These are phyloP conservation scores for Pleurotus salmoneostramineus DNA, from an alignment of 768 basidiomycete genomes.

Conservation along the genomic window DNA sequence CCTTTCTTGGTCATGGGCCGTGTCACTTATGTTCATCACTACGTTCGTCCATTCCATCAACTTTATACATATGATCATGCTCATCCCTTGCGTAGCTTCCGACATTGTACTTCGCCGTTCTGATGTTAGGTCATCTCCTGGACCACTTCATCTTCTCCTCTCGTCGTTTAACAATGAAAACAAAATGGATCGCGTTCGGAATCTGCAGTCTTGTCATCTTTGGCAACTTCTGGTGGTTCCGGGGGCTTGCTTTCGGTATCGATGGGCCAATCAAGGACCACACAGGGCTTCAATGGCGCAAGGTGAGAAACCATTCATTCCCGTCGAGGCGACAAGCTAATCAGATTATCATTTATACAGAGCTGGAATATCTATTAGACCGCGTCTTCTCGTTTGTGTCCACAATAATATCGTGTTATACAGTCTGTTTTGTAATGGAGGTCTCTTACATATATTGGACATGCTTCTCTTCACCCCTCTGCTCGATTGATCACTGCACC, in stretches of 20 bases:
- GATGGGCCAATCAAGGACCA: slow-evolving; percentile 83
- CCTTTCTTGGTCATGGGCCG: slow-evolving; percentile 99
- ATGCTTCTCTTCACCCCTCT: no score
- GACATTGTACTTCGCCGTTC: slow-evolving; percentile 92
- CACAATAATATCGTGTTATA: neutral
- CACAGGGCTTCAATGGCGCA: slow-evolving; percentile 77
- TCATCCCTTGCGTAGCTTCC: slow-evolving; percentile 68
- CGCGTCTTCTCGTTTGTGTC: neutral
- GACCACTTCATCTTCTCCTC: slow-evolving; percentile 93
- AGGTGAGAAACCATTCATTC: slow-evolving; percentile 28
- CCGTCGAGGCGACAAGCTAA: neutral
- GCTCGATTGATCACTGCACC: no score
- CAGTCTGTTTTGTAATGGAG: neutral
- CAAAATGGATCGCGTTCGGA: slow-evolving; percentile 73
- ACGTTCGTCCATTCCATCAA: slow-evolving; percentile 50
- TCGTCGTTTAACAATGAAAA: slow-evolving; percentile 50
- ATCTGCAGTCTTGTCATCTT: slow-evolving; percentile 56
- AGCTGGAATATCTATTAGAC: slow-evolving; percentile 9
- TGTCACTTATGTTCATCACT: slow-evolving; percentile 95
- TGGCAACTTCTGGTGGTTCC: slow-evolving; percentile 95
- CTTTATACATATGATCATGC: neutral
- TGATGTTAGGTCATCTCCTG: slow-evolving; percentile 86
- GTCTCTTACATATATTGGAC: neutral
- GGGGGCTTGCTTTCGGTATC: slow-evolving; percentile 83
- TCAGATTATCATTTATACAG: neutral